These are phyloP conservation scores for Grosmannia penicillata DNA, from an alignment of 2,329 filamentous ascomycete genomes.

Conservation along the genomic window DNA sequence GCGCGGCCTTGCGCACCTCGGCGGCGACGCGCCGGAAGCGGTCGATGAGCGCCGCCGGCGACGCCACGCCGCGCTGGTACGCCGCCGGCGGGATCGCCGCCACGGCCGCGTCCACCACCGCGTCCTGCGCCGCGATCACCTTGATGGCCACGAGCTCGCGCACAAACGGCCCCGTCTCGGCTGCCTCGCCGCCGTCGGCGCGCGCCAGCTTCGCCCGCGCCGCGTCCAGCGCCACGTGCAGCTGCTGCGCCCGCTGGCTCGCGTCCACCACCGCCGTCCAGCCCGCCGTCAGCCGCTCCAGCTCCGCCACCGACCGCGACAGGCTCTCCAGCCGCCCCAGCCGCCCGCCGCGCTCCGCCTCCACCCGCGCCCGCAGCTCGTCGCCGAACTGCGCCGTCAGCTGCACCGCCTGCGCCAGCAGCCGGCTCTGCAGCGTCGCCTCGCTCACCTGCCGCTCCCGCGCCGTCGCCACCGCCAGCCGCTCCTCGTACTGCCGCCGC, in stretches of 20 bases:
- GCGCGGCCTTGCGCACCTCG: slow-evolving; percentile 86
- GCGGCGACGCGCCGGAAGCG: slow-evolving; percentile 84
- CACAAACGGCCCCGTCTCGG: slow-evolving; percentile 71
- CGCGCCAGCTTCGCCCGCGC: slow-evolving; percentile 66
- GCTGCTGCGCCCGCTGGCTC: slow-evolving; percentile 87
- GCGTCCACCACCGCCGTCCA: slow-evolving; percentile 86
- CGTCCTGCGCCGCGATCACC: slow-evolving; percentile 71
- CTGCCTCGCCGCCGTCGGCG: slow-evolving; percentile 15
- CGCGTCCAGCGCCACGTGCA: slow-evolving; percentile 89
- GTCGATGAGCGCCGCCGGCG: slow-evolving; percentile 75
- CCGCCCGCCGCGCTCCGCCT: slow-evolving; percentile 74
- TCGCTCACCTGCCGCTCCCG: slow-evolving; percentile 69
- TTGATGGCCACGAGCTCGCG: slow-evolving; percentile 88
- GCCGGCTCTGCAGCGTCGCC: slow-evolving; percentile 67
- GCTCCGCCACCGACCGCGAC: slow-evolving; percentile 59
- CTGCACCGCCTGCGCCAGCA: slow-evolving; percentile 79
- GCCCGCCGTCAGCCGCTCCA: slow-evolving; percentile 74
- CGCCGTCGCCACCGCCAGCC: slow-evolving; percentile 64
- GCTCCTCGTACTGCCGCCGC: slow-evolving; percentile 62
- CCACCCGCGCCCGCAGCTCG: slow-evolving; percentile 68
- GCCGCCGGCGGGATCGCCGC: slow-evolving; percentile 89
- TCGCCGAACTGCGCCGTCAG: slow-evolving; percentile 74
- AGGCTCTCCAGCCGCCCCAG: slow-evolving; percentile 76
- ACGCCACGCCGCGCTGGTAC: slow-evolving; percentile 84
- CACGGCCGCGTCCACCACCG: slow-evolving; percentile 84